phyloP scores from a whole-genome alignment of 306 rosid genomes.

The Canavalia ensiformis region DNA sequence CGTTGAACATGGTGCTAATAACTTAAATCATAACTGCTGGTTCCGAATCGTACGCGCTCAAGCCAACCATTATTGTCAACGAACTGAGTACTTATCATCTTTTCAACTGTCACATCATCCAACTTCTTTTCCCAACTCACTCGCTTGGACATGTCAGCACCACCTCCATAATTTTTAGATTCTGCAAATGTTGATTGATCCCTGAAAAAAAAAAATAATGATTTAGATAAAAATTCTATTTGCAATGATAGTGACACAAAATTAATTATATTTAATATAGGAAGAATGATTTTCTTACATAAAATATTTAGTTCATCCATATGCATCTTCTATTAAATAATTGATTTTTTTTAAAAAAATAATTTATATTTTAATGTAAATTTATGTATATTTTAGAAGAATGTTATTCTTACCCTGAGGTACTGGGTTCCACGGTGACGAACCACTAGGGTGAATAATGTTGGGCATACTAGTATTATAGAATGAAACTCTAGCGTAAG shows the following conservation, averaged over 20 bases:
- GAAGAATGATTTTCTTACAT: neutral
- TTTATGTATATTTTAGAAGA: too few relatives aligned
- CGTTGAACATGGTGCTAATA: too few relatives aligned
- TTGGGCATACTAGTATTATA: conserved; percentile 58
- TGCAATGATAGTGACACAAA: too few relatives aligned
- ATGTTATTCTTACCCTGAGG: conserved; percentile 52
- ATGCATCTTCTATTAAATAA: too few relatives aligned
- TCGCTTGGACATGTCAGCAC: conserved; percentile 55
- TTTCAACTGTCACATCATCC: conserved; percentile 9
- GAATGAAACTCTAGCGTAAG: conserved; percentile 73
- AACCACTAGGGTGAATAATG: conserved; percentile 65
- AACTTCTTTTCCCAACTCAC: conserved; percentile 69
- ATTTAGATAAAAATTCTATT: neutral
- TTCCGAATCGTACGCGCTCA: too few relatives aligned
- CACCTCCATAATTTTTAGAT: conserved; percentile 63
- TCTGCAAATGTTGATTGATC: conserved; percentile 61
- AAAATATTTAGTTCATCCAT: too few relatives aligned
- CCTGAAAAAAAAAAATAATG: conserved; percentile 43
- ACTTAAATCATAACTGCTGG: too few relatives aligned
- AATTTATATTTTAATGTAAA: too few relatives aligned
- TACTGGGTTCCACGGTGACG: conserved; percentile 43
- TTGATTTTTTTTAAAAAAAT: too few relatives aligned
- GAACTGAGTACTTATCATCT: conserved; percentile 50
- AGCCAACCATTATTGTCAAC: conserved; percentile 72
- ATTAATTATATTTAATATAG: neutral